Conservation (phyloP, 805 yeast species). For the Candida morakotiae region DNA sequence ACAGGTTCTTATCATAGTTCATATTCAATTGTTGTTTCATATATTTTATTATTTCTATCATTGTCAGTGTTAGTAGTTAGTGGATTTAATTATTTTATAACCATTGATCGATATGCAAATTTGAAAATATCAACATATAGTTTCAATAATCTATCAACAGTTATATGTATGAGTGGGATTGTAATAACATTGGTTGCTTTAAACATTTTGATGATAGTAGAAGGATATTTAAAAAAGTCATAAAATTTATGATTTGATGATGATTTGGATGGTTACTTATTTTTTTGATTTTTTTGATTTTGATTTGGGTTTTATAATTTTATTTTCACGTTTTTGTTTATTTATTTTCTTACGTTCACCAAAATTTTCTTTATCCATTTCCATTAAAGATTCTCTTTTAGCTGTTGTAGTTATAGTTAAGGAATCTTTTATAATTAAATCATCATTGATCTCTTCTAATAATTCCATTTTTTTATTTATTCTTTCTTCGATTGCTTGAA, state of each 20-base stretch:
- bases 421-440: conserved; percentile 68
- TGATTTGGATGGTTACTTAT: background rate
- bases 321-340: conserved; percentile 35
- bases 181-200: conserved; percentile 33
- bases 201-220: conserved; percentile 24
- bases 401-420: conserved; percentile 72
- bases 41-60: conserved; percentile 34
- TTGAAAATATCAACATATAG: conserved; percentile 38
- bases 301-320: conserved; percentile 8
- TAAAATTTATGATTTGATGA: conserved; percentile 3
- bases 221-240: conserved; percentile 12
- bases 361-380: conserved; percentile 86
- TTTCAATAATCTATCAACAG: conserved; percentile 26
- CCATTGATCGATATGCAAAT: conserved; percentile 41
- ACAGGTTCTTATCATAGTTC: conserved; percentile 7
- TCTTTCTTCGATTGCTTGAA: conserved; percentile 82
- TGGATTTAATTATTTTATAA: conserved; percentile 38
- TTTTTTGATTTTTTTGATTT: conserved; percentile 6
- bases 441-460: conserved; percentile 68
- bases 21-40: conserved; percentile 30
- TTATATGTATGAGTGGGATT: conserved; percentile 27
- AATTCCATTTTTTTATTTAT: conserved; percentile 77
- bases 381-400: conserved; percentile 86
- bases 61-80: conserved; percentile 34
- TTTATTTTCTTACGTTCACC: conserved; percentile 66